Base-by-base conservation (phyloP, 805 yeast genomes). In the Wickerhamomyces subpelliculosus region DNA sequence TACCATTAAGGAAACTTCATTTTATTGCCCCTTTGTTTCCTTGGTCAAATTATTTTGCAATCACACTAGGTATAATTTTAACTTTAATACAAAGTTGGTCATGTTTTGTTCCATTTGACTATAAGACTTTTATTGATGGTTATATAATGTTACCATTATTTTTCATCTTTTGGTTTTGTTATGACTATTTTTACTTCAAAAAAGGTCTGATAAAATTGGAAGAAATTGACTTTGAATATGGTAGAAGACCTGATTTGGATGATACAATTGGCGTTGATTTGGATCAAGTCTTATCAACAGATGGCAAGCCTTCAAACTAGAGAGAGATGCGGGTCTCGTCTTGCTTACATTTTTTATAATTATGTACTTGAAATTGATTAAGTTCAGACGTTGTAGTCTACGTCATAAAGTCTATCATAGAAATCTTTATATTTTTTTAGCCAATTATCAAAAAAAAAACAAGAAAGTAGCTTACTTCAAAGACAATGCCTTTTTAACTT, bases 141-240 rank as follows among this genome's bases (percentile, higher is more conserved):
- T 81, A 81, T 51, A 72, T 81, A 42, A 54, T 81, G 49, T 47
- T 81, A 12, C 85, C 87, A 1, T 59, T 78, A 13, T 79, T 76
- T 44, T 60, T 67, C 21, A 47, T 78, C 44, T 33, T 64, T 49
- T 60, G 69, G 67, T 43, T 68, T 52, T 52, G 40, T 60, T 48
- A 57, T 63, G 51, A 52, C 62, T 31, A 71, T 67, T 30, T 60
- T 59, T 39, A 67, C n/a, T 57, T 67, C 43, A 65, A 68, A 44
- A 51, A 52, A 31, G 51, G 53, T 1, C 62, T 72, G 14, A 65
- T 73, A 17, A 57, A 61, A 23, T 55, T 64, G 26, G 49, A 51
- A 2, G 71, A 70, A 12, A 68, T 74, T 47, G 77, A 75, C 45
- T 70, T 74, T 34, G 72, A 64, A 23, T 80, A n/a, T n/a, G n/a